A percentile compares a stretch with the other conserved stretches of the same genome.
Evolutionary conservation across 2,329 filamentous ascomycete genomes (phyloP).

Genomic region (Ophiosphaerella herpotricha): DNA sequence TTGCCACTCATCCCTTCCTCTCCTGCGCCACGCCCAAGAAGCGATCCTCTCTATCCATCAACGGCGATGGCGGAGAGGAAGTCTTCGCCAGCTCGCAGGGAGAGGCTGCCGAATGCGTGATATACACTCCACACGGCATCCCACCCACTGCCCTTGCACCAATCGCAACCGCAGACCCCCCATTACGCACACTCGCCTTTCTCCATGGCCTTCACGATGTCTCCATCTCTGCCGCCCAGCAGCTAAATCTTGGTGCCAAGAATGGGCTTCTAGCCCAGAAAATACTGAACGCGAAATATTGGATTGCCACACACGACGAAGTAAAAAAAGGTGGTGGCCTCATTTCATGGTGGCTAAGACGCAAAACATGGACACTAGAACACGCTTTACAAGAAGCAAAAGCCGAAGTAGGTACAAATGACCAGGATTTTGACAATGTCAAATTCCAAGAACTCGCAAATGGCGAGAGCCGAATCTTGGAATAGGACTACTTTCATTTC

Average conservation of each 20-base stretch:
- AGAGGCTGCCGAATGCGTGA: constrained; percentile 57
- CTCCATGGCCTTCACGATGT: constrained; percentile 69
- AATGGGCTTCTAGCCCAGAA: constrained; percentile 64
- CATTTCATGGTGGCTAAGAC: constrained; percentile 55
- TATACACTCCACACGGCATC: constrained; percentile 70
- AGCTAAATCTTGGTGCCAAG: constrained; percentile 66
- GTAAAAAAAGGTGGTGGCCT: constrained; percentile 63
- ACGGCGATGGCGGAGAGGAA: constrained; percentile 34
- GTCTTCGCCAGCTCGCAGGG: constrained; percentile 8
- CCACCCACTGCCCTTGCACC: constrained; percentile 51
- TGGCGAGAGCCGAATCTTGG: constrained; percentile 60
- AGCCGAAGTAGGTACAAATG: constrained; percentile 45
- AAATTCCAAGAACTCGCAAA: constrained; percentile 60
- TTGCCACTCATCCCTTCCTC: constrained; percentile 47
- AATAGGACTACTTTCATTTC: constrained; percentile 30
- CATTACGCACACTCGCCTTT: constrained; percentile 60
- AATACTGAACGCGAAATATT: constrained; percentile 61
- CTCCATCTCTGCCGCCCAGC: constrained; percentile 54
- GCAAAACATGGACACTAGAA: constrained; percentile 49
- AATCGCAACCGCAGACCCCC: constrained; percentile 51
- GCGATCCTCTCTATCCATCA: constrained; percentile 37
- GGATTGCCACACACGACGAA: constrained; percentile 70
- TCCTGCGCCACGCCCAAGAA: constrained; percentile 33
- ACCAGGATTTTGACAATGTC: constrained; percentile 48
- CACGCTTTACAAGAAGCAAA: constrained; percentile 56